Evolutionary conservation across 768 basidiomycete genomes (phyloP), one percentile per base, ranked within the genome.

Genomic region (Pleurotus djamor): DNA sequence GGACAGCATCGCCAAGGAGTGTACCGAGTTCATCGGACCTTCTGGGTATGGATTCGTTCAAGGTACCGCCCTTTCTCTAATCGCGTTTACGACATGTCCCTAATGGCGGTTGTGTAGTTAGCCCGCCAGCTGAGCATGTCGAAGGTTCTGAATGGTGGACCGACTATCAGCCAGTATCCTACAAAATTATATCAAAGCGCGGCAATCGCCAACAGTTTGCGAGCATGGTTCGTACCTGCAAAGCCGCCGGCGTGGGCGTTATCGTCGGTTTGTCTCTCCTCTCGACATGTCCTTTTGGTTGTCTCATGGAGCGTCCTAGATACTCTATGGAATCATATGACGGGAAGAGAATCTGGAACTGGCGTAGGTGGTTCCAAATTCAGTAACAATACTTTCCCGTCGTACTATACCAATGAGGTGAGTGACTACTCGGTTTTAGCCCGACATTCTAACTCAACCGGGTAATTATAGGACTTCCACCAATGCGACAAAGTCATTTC

Each of bases 31-130:
- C 66, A 76, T 89, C 41, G 87, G 88, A 0, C 86, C 87, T 2
- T 80, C 83, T n/a, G 86, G 86, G 10, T 82, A 89, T 65, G 87
- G 86, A 5, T 88, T 79, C 63, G 86, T 89, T 16, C 87, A 89
- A 84, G 83, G 86, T 84, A 62, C 69, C 72, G 10, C 38, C 32
- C 14, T 49, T 16, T 13, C 45, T 47, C 4, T 5, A 0, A 28
- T 7, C 34, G 8, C 14, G 33, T 28, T 28, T 28, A 28, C 21
- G 21, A 28, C 21, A 28, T 1, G 21, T 28, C 21, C 1, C 21
- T 28, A 28, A 28, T 28, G 21, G 21, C 21, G 21, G 21, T 4
- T 3, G 16, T 21, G 34, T 61, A 79, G 78, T 77, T 47, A 79
- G 77, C 65, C 84, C 84, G 0, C 75, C 85, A 1, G 75, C 78